Evolutionary conservation across 495 filamentous ascomycete genomes (phyloP).

Genomic region (Aspergillus cristatus): DNA sequence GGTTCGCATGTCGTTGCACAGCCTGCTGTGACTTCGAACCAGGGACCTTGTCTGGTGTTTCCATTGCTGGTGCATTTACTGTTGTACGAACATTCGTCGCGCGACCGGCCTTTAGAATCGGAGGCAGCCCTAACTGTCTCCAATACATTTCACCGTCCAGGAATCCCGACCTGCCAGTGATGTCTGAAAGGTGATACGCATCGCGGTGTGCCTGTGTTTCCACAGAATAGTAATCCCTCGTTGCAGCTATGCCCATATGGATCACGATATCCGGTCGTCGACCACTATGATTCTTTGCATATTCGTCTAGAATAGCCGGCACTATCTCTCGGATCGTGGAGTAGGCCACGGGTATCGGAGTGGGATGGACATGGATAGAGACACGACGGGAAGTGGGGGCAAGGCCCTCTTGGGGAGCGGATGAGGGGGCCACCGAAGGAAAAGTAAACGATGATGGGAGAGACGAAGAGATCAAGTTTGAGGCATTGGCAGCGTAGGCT

Average conservation of each 20-base stretch:
- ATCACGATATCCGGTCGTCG: slow-evolving; percentile 55
- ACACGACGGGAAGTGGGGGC: slow-evolving; percentile 37
- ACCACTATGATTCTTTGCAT: slow-evolving; percentile 23
- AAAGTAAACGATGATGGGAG: slow-evolving; percentile 27
- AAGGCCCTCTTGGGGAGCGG: not conserved
- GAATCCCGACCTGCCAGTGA: slow-evolving; percentile 48
- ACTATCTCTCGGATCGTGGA: slow-evolving; percentile 49
- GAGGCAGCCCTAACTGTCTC: slow-evolving; percentile 31
- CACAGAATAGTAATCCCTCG: slow-evolving; percentile 56
- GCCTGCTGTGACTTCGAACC: not conserved
- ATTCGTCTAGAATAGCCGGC: slow-evolving; percentile 44
- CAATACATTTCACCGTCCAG: slow-evolving; percentile 43
- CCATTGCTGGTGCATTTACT: not conserved
- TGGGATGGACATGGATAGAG: slow-evolving; percentile 54
- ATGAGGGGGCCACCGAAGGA: slow-evolving; percentile 8
- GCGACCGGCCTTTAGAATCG: slow-evolving; percentile 23
- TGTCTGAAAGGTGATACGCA: slow-evolving; percentile 62
- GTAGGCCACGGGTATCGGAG: slow-evolving; percentile 63
- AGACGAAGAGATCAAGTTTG: slow-evolving; percentile 57
- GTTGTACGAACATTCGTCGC: slow-evolving; percentile 5
- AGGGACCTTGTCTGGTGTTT: not conserved
- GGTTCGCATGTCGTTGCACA: slow-evolving; percentile 1
- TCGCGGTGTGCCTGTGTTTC: slow-evolving; percentile 66
- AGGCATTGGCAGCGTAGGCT: slow-evolving; percentile 57
- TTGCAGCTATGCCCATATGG: slow-evolving; percentile 76